A percentile compares a stretch with the other conserved stretches of the same genome.
These are phyloP conservation scores for Suillus occidentalis DNA, from an alignment of 768 basidiomycete species.

Conservation along the genomic window DNA sequence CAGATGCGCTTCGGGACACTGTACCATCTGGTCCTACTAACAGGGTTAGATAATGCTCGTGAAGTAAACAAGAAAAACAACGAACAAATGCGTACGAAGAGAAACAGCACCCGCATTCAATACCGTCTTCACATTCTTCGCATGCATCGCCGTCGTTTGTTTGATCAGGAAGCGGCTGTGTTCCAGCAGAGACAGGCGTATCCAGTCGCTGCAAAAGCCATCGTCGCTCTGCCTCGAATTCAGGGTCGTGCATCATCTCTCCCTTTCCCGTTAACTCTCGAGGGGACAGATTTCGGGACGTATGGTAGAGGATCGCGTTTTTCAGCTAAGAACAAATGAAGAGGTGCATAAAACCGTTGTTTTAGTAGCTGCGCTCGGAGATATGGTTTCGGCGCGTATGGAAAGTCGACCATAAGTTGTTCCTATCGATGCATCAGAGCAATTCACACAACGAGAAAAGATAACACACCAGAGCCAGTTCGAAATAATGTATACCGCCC, in stretches of 20 bases:
- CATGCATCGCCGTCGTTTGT: slow-evolving; percentile 39
- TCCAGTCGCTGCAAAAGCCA: slow-evolving; percentile 42
- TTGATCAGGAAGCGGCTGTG: slow-evolving; percentile 30
- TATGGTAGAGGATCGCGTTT: slow-evolving; percentile 35
- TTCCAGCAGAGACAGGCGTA: slow-evolving; percentile 22
- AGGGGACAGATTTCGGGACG: slow-evolving; percentile 34
- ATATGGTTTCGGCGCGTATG: slow-evolving; percentile 53
- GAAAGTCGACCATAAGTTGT: slow-evolving; percentile 57
- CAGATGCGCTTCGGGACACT: slow-evolving; percentile 87
- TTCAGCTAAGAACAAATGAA: slow-evolving; percentile 50
- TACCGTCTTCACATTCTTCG: slow-evolving; percentile 53
- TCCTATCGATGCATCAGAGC: slow-evolving; percentile 32
- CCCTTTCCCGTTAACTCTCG: slow-evolving; percentile 42
- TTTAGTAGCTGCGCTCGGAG: slow-evolving; percentile 44
- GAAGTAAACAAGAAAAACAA: neutral
- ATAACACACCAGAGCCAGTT: slow-evolving; percentile 49
- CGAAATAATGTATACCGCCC: slow-evolving; percentile 47
- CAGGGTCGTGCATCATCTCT: slow-evolving; percentile 41
- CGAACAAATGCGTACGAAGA: slow-evolving; percentile 63
- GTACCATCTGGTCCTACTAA: slow-evolving; percentile 75
- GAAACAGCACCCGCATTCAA: slow-evolving; percentile 92
- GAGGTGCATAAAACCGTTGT: slow-evolving; percentile 61
- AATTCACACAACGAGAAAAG: neutral
- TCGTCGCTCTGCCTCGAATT: slow-evolving; percentile 42
- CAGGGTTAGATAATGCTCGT: neutral